Base-by-base conservation (phyloP, 768 basidiomycete genomes). In the Russula vinacea region DNA sequence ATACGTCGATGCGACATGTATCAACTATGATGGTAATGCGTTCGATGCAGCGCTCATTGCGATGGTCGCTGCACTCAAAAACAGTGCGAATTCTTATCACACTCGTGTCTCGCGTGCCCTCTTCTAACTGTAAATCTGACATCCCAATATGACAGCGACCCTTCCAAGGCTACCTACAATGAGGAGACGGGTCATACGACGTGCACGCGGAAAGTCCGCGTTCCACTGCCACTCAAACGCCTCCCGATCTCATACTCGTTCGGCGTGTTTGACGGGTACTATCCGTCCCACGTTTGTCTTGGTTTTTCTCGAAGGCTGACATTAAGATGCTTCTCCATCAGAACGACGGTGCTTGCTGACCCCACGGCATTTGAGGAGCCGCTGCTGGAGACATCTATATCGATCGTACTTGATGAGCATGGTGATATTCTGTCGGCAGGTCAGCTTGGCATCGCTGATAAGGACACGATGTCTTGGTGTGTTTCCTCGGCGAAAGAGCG, bases 21-120 rank as follows among this genome's bases (percentile, higher is more conserved):
- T 99, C 68, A 98, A 97, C 76, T 97, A 96, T 72, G 95, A 98
- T 73, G 97, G 97, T 6, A 98, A 98, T 71, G 89, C 82, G 1
- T 93, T 95, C 64, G 97, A 99, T 68, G 93, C 97, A 0, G 82
- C 92, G 0, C 79, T 98, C 11, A 73, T 98, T 24, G 92, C 93
- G 0, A 90, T 95, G 80, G 84, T 94, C 55, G 86, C 89, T 10
- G 94, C 96, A 6, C 77, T 98, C 50, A 82, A 79, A 73, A 92
- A 94, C 65, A 89, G 94, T 96, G 69, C 55, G 90, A 78, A 1
- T 39, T 56, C 49, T 37, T 16, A 60, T 37, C 58, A 17, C 6
- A 24, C 19, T 32, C 26, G n/a, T 58, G 19, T 42, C 33, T 13
- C 22, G 10, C 5, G 50, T 53, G 40, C 10, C 32, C 33, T 33